A percentile compares a stretch with the other conserved stretches of the same genome.
Evolutionary conservation across 257 asterid genomes (phyloP).

Genomic region (Hygrophila difformis): DNA sequence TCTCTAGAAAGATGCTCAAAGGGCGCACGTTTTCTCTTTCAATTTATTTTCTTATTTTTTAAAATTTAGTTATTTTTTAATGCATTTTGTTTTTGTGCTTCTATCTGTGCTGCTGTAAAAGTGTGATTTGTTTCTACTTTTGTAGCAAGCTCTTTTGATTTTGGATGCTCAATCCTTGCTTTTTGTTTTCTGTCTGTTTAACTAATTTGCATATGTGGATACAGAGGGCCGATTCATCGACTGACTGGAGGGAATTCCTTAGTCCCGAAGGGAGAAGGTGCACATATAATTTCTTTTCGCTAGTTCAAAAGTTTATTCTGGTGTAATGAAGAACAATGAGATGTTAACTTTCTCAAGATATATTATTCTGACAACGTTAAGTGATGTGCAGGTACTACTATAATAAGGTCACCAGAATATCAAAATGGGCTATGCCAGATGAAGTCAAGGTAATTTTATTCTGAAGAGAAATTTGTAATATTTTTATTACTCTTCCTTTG

Average conservation of each 20-base stretch:
- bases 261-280: slow-evolving; percentile 77
- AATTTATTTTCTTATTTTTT: too few relatives aligned
- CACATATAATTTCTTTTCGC: slow-evolving; percentile 13
- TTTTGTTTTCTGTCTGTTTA: slow-evolving; percentile 11
- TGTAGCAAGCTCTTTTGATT: too few relatives aligned
- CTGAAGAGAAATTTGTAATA: slow-evolving; percentile 17
- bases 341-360: slow-evolving; percentile 6
- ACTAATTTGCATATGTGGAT: slow-evolving; percentile 23
- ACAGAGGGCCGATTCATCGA: slow-evolving; percentile 94
- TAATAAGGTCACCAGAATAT: slow-evolving; percentile 58
- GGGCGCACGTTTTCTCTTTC: too few relatives aligned
- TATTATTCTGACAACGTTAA: slow-evolving; percentile 15
- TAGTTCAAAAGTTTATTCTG: slow-evolving; percentile 11
- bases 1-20: too few relatives aligned
- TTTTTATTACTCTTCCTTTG: slow-evolving; percentile 11
- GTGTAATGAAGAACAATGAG: too few relatives aligned
- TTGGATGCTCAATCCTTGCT: too few relatives aligned
- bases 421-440: slow-evolving; percentile 83
- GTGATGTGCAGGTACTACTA: slow-evolving; percentile 45
- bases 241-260: slow-evolving; percentile 85
- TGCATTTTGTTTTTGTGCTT: too few relatives aligned
- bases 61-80: too few relatives aligned
- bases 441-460: slow-evolving; percentile 64
- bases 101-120: too few relatives aligned
- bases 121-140: neutral